These are phyloP conservation scores for Knoxdaviesia capensis DNA, from an alignment of 2,329 filamentous ascomycete genomes.

Conservation along the genomic window DNA sequence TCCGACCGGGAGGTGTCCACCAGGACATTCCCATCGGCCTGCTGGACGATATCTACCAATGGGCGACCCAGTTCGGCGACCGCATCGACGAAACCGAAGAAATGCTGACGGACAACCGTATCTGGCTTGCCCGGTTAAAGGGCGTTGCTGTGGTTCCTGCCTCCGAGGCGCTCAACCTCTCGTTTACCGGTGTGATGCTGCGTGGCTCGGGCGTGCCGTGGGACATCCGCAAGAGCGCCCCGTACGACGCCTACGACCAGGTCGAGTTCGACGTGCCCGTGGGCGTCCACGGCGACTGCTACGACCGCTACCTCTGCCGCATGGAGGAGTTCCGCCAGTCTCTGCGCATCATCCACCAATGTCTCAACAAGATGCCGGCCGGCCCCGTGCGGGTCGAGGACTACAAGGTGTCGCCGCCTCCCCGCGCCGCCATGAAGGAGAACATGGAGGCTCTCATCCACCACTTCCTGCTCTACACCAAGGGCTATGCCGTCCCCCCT, in stretches of 20 bases:
- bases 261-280: slow-evolving; percentile 98
- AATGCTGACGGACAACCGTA: slow-evolving; percentile 96
- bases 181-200: slow-evolving; percentile 94
- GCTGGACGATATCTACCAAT: slow-evolving; percentile 97
- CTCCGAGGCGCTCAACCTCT: slow-evolving; percentile 87
- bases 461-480: slow-evolving; percentile 97
- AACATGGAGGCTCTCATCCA: slow-evolving; percentile 99
- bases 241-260: slow-evolving; percentile 93
- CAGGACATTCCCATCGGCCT: slow-evolving; percentile 88
- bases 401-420: slow-evolving; percentile 94
- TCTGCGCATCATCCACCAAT: slow-evolving; percentile 95
- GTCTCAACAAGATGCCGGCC: slow-evolving; percentile 94
- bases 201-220: slow-evolving; percentile 89
- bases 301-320: slow-evolving; percentile 94
- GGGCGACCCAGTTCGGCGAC: slow-evolving; percentile 97
- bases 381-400: slow-evolving; percentile 92
- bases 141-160: slow-evolving; percentile 83
- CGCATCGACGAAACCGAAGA: slow-evolving; percentile 98
- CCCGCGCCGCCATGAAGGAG: slow-evolving; percentile 98
- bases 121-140: slow-evolving; percentile 90
- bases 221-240: slow-evolving; percentile 91
- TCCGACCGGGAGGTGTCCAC: slow-evolving; percentile 87
- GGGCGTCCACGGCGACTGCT: slow-evolving; percentile 93
- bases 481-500: slow-evolving; percentile 91
- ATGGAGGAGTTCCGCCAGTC: slow-evolving; percentile 99